These are phyloP conservation scores for Ustilago vetiveriae DNA, from an alignment of 1,284 basidiomycete genomes.

Conservation along the genomic window DNA sequence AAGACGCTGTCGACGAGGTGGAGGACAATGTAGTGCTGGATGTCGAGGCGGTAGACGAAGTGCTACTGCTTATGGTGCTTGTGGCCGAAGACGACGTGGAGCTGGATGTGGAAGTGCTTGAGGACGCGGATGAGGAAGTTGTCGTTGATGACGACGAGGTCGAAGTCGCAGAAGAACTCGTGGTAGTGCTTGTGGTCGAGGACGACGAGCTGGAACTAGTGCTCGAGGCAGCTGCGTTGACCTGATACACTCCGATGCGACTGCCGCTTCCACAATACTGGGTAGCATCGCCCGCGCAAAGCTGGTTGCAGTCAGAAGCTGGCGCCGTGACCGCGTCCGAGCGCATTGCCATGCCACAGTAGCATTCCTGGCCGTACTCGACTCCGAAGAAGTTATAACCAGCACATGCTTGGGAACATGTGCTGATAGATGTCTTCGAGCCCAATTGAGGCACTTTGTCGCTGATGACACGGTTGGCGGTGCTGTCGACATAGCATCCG, in stretches of 20 bases:
- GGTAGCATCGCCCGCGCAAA: slow-evolving; percentile 73
- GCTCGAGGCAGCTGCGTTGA: slow-evolving; percentile 3
- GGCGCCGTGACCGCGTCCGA: slow-evolving; percentile 8
- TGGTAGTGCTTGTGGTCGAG: slow-evolving; percentile 1
- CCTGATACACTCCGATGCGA: slow-evolving; percentile 76
- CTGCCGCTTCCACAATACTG: slow-evolving; percentile 77
- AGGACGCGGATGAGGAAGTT: slow-evolving; percentile 1
- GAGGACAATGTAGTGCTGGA: neutral
- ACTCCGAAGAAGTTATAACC: slow-evolving; percentile 67
- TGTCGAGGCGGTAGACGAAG: neutral
- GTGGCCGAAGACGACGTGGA: neutral
- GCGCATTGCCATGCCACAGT: slow-evolving; percentile 54
- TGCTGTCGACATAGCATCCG: slow-evolving; percentile 17
- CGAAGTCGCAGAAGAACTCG: neutral
- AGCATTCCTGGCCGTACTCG: slow-evolving; percentile 67
- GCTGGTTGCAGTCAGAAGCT: slow-evolving; percentile 74
- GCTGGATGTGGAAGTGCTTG: neutral
- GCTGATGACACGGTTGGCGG: slow-evolving; percentile 1
- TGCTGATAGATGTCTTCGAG: slow-evolving; percentile 52
- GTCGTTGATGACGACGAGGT: neutral
- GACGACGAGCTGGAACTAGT: neutral
- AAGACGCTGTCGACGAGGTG: neutral
- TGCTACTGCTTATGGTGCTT: no score
- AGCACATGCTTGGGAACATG: slow-evolving; percentile 64
- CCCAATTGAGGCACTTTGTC: slow-evolving; percentile 3